A percentile compares a stretch with the other conserved stretches of the same genome.
Conservation (phyloP, 108 stramenopile species). For the Skeletonema grethae region DNA sequence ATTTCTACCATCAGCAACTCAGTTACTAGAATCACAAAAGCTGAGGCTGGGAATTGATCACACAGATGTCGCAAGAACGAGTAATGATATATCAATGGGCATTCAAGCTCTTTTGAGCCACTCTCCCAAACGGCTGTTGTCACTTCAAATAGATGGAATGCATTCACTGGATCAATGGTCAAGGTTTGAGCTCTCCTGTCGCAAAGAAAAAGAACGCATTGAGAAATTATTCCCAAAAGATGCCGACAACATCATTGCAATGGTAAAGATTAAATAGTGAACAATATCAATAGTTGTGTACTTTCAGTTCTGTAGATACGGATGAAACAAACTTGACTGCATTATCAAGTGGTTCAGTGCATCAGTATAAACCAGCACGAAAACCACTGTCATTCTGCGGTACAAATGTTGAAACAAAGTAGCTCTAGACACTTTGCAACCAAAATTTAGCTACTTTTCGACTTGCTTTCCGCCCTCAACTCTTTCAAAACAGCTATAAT, state of each 20-base stretch:
- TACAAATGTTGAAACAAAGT: not conserved
- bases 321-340: slow-evolving; percentile 4
- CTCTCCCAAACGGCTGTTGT: slow-evolving; percentile 53
- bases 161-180: slow-evolving; percentile 57
- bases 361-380: not conserved
- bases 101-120: slow-evolving; percentile 64
- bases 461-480: slow-evolving; percentile 21
- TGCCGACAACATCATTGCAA: slow-evolving; percentile 34
- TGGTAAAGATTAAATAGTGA: not conserved
- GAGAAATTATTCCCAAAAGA: slow-evolving; percentile 69
- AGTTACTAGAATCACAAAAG: slow-evolving; percentile 31
- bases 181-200: slow-evolving; percentile 47
- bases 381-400: slow-evolving; percentile 5
- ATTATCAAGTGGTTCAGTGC: not conserved
- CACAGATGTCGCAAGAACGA: slow-evolving; percentile 44
- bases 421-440: not conserved
- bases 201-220: slow-evolving; percentile 67
- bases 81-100: slow-evolving; percentile 39
- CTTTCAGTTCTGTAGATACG: not conserved
- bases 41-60: slow-evolving; percentile 36
- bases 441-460: not conserved
- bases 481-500: slow-evolving; percentile 43
- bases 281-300: not conserved
- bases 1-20: slow-evolving; percentile 36
- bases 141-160: slow-evolving; percentile 39